Evolutionary conservation across 192 early-diverging fungal genomes (phyloP).

Genomic region (Umbelopsis vinacea): DNA sequence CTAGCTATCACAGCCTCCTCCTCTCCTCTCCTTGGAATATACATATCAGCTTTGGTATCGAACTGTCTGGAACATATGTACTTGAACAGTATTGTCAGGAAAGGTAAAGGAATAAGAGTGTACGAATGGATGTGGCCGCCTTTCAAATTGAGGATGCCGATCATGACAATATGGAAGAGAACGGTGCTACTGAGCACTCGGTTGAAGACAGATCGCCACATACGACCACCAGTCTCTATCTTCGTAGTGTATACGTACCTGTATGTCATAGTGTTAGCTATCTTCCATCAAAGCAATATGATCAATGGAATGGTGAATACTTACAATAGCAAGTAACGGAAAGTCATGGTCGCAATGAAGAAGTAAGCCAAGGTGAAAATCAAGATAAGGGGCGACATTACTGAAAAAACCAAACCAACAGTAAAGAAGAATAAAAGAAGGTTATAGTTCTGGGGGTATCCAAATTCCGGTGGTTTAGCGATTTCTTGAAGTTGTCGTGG

Average conservation of each 20-base stretch:
- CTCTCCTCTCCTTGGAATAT: constrained; percentile 45
- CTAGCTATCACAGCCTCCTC: constrained; percentile 23
- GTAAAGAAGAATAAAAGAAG: constrained; percentile 73
- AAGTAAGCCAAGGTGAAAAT: constrained; percentile 71
- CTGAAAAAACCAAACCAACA: constrained; percentile 72
- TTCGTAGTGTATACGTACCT: constrained; percentile 72
- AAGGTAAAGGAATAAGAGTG: constrained; percentile 65
- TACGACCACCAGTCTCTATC: constrained; percentile 72
- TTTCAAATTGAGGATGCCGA: constrained; percentile 62
- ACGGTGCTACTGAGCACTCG: constrained; percentile 63
- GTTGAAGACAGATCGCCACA: constrained; percentile 75
- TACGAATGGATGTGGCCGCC: constrained; percentile 47
- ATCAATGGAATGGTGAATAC: not conserved
- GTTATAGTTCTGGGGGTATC: constrained; percentile 72
- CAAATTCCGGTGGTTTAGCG: constrained; percentile 72
- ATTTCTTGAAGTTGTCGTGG: constrained; percentile 70
- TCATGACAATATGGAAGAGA: constrained; percentile 71
- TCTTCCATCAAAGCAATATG: not conserved
- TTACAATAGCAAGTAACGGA: constrained; percentile 75
- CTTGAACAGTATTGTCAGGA: constrained; percentile 60
- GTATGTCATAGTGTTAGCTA: not conserved
- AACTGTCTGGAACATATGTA: constrained; percentile 49
- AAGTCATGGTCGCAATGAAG: constrained; percentile 66
- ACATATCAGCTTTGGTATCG: constrained; percentile 53
- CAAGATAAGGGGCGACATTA: constrained; percentile 72